Base-by-base conservation (phyloP, 2,329 filamentous ascomycete genomes). In the Fusarium continuum region DNA sequence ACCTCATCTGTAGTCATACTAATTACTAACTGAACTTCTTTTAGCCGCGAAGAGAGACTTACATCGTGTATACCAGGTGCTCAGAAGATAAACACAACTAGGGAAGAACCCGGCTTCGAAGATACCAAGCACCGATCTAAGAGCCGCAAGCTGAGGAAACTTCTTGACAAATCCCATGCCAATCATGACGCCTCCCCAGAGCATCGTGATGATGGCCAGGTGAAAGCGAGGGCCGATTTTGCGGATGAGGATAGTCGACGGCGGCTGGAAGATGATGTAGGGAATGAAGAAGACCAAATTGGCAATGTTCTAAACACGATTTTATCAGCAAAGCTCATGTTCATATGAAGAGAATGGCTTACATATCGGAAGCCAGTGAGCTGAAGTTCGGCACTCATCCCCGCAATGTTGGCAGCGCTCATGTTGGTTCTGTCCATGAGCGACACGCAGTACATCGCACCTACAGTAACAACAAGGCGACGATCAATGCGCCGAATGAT, bases 341-440 rank as follows among this genome's bases (percentile, higher is more conserved):
- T 6, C 4, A 14, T 6, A 1, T 13, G 2, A 10, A 25, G 3
- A 11, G 10, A 16, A 14, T n/a, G 10, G 69, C 78, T 68, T 52
- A 81, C 80, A 41, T 82, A 83, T 70, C 80, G 77, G 47, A 79
- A 78, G 6, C 77, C 79, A 2, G 78, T 72, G 2, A 87, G 73
- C 4, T 70, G 40, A 22, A 87, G 74, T 41, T 86, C 84, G 2
- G 61, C 62, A 14, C 72, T 69, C 82, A 86, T 85, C 47, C 84
- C 91, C 17, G 91, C 91, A 72, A 94, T 89, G 39, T 85, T 85
- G 34, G 90, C 91, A 19, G 85, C 81, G n/a, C 85, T 85, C 72
- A 93, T 77, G 74, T 94, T 94, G 3, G 89, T 92, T 26, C 91
- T 82, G 72, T 95, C 91, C 86, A 94, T 91, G 56, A 94, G 78